Evolutionary conservation across 2,329 filamentous ascomycete genomes (phyloP), one percentile per base, ranked within the genome.

Genomic region (Cercospora brassicicola): DNA sequence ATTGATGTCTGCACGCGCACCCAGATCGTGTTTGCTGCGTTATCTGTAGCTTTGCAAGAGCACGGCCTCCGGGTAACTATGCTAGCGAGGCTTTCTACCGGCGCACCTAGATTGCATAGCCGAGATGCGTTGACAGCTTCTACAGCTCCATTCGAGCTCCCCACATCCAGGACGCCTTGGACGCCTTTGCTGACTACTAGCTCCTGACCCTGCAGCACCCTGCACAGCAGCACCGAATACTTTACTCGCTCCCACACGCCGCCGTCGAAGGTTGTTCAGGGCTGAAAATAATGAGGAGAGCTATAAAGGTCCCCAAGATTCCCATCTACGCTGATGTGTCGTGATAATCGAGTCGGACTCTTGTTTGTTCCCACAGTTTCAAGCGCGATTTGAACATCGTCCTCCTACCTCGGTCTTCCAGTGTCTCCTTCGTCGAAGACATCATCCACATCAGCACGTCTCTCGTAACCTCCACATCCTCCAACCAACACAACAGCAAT

Each of bases 151-250:
- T 55, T 26, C 48, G 48, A 55, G 48, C 48, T 55, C 48, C 48
- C 48, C 48, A 55, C 48, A 55, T 15, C 15, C 13, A n/a, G 48
- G 4, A 55, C 48, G 48, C 48, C 48, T 55, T n/a, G 48, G 11
- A 55, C 48, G 48, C 48, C 48, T 55, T 55, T 30, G 48, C 48
- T 55, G 48, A 55, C 48, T 55, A 55, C 48, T 55, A 55, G 48
- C 48, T 55, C 11, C 23, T 26, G 11, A 26, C 11, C 48, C 48
- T 55, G 48, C 48, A 55, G 48, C 23, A 9, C n/a, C 23, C 26
- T 26, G 48, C 23, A n/a, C 23, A 55, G 26, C 15, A 26, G 23
- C 48, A 55, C 20, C 20, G 48, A 26, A n/a, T 55, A 8, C 23
- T 55, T n/a, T 2, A 2, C 18, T 8, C 48, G 18, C 23, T 26